Base-by-base conservation (phyloP, 805 yeast genomes). In the Torulaspora microellipsoides region DNA sequence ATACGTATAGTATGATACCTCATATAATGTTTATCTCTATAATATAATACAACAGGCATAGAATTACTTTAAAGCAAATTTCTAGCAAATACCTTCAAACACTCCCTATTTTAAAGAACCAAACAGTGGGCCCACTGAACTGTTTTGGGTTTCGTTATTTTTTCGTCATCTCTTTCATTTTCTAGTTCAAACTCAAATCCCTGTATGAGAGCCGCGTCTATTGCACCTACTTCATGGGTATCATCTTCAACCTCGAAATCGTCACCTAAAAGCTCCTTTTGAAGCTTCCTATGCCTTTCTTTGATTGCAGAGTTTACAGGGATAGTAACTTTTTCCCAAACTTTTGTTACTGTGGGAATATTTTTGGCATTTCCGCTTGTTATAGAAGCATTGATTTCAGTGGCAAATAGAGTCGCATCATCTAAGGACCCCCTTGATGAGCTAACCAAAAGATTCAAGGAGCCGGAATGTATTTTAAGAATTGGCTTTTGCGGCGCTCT, bases 381-480 rank as follows among this genome's bases (percentile, higher is more conserved):
- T n/a, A 52, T 27, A 8, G 54, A 41, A 2, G 62, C 53, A 38
- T 61, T 61, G 1, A 61, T 59, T 43, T 61, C 66, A 8, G 66
- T 61, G 17, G 65, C 66, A 47, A 54, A 61, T 11, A 61, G 55
- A 20, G 66, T 60, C 6, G 66, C 66, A 41, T 61, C 64, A 36
- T 54, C 53, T 30, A 55, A 36, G 11, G 60, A 56, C 8, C 64
- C 64, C 33, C 50, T 55, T 10, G 62, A 54, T 4, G 66, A 58
- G 27, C 58, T 51, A 10, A 61, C 63, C 30, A 61, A 40, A 12
- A 59, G 43, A 42, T 59, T 61, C 34, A 61, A 42, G 17, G 54
- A 35, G 10, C 47, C 45, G 8, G 48, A 23, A 3, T 49, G 50
- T 27, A 47, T 32, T 34, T 49, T 53, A 17, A 61, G 37, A 17